Percentiles rank a stretch among this genome's conserved stretches.
These are phyloP conservation scores for Phytophthora cryptogea DNA, from an alignment of 352 stramenopile species.

Conservation along the genomic window DNA sequence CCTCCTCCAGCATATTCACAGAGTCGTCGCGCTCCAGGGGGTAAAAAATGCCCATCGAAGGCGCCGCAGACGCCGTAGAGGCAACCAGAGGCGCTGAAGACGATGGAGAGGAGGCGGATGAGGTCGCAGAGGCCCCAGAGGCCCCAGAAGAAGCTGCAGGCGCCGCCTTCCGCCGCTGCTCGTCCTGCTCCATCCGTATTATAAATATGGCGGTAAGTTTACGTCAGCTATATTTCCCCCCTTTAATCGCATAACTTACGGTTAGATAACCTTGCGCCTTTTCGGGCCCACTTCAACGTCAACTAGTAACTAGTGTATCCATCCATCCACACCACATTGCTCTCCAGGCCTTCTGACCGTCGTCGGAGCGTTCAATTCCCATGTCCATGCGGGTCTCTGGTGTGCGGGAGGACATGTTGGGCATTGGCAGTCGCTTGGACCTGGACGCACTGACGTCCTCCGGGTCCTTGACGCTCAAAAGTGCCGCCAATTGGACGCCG, in stretches of 20 bases:
- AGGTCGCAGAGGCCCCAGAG: not conserved
- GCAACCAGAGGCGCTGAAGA: not conserved
- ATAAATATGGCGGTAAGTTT: not conserved
- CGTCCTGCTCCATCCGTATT: not conserved
- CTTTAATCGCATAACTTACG: no score
- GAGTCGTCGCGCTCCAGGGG: constrained; percentile 32
- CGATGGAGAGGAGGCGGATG: not conserved
- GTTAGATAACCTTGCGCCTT: not conserved
- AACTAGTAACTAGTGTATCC: no score
- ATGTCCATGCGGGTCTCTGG: constrained; percentile 29
- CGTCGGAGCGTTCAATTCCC: not conserved
- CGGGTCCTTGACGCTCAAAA: not conserved
- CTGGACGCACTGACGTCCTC: constrained; percentile 5
- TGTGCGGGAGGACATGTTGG: constrained; percentile 40
- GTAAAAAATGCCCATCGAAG: constrained; percentile 24
- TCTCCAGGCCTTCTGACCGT: no score
- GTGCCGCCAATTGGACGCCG: constrained; percentile 44
- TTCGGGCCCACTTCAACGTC: not conserved
- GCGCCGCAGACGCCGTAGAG: not conserved
- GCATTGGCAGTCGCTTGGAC: constrained; percentile 24
- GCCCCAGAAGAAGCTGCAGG: not conserved
- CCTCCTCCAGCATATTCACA: constrained; percentile 51
- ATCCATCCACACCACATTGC: no score
- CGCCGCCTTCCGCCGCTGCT: constrained; percentile 3
- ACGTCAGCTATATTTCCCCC: not conserved